phyloP scores from a whole-genome alignment of 345 rosid genomes.

The Boechera divaricarpa region DNA sequence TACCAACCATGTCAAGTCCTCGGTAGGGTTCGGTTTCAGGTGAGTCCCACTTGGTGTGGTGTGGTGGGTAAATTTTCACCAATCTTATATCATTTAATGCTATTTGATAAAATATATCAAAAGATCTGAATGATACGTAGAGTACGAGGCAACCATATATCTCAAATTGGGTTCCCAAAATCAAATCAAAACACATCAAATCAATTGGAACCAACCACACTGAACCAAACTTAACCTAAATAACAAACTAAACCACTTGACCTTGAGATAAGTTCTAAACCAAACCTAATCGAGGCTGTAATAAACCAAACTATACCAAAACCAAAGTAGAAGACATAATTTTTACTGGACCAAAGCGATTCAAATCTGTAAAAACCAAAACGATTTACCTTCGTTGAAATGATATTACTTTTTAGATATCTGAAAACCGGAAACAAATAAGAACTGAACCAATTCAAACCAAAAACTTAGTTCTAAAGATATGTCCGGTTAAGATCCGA shows the following conservation, averaged over 20 bases:
- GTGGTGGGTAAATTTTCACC: conserved; percentile 43
- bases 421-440: neutral
- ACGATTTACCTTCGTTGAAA: neutral
- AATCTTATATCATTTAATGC: conserved; percentile 31
- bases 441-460: neutral
- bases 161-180: conserved; percentile 5
- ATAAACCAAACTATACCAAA: conserved; percentile 15
- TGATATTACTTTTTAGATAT: neutral
- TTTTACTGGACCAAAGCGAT: neutral
- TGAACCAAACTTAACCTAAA: conserved; percentile 1
- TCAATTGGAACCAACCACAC: neutral
- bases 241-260: neutral
- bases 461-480: neutral
- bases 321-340: neutral
- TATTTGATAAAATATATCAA: neutral
- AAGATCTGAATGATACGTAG: conserved; percentile 27
- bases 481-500: neutral
- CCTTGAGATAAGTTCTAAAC: neutral
- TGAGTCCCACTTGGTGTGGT: conserved; percentile 42
- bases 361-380: neutral
- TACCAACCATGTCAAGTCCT: conserved; percentile 45
- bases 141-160: conserved; percentile 36
- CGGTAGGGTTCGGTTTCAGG: conserved; percentile 38
- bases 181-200: neutral
- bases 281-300: neutral